Percentiles rank a stretch among this genome's conserved stretches.
These are phyloP conservation scores for Trichoderma virens DNA, from an alignment of 495 filamentous ascomycete genomes.

Conservation along the genomic window DNA sequence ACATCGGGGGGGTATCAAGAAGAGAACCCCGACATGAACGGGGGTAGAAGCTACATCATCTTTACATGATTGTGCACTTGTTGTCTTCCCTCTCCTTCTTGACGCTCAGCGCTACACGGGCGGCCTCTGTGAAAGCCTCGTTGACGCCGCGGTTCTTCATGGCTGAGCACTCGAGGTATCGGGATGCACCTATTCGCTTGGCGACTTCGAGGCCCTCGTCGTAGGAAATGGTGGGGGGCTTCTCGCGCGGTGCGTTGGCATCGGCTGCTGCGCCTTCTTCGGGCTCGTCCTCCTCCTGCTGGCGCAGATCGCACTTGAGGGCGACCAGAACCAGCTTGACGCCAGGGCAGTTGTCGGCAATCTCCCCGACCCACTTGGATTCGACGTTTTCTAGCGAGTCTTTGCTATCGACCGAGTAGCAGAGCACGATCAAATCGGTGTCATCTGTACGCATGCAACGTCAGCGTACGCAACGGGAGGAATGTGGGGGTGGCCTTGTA, in stretches of 20 bases:
- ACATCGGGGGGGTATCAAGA: neutral
- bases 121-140: slow-evolving; percentile 96
- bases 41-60: neutral
- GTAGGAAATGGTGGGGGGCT: slow-evolving; percentile 78
- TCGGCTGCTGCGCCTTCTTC: slow-evolving; percentile 33
- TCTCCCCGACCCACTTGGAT: slow-evolving; percentile 96
- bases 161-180: slow-evolving; percentile 97
- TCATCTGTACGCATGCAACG: slow-evolving; percentile 44
- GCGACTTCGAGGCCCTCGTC: slow-evolving; percentile 90
- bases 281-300: slow-evolving; percentile 52
- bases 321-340: slow-evolving; percentile 95
- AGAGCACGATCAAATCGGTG: slow-evolving; percentile 96
- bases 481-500: neutral
- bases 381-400: slow-evolving; percentile 98
- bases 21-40: neutral
- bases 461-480: neutral
- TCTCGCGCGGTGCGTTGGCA: slow-evolving; percentile 38
- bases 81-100: slow-evolving; percentile 53
- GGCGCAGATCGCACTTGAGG: slow-evolving; percentile 91
- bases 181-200: slow-evolving; percentile 75
- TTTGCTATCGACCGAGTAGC: slow-evolving; percentile 91
- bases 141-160: slow-evolving; percentile 96
- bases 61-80: slow-evolving; percentile 52
- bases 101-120: slow-evolving; percentile 88
- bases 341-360: slow-evolving; percentile 91